Evolutionary conservation across 495 filamentous ascomycete genomes (phyloP).

Genomic region (Tuber melanosporum): DNA sequence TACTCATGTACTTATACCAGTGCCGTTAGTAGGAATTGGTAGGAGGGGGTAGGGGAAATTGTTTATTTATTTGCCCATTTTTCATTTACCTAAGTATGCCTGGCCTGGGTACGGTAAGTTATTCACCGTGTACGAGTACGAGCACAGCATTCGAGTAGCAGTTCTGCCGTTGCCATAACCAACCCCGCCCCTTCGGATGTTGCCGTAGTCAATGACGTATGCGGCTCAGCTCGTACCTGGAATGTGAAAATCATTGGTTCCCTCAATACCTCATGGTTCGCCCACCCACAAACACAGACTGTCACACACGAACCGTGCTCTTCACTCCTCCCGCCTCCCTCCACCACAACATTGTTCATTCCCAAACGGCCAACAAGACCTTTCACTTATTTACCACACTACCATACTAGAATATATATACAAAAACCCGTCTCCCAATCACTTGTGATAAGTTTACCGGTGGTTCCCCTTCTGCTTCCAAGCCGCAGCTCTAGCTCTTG

Average conservation of each 20-base stretch:
- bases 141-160: not conserved
- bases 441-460: constrained; percentile 25
- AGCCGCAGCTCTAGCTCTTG: constrained; percentile 56
- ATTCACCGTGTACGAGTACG: not conserved
- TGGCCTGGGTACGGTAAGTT: not conserved
- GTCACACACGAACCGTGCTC: not conserved
- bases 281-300: not conserved
- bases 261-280: not conserved
- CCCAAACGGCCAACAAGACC: not conserved
- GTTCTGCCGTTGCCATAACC: not conserved
- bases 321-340: not conserved
- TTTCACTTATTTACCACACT: constrained; percentile 6
- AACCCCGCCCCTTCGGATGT: not conserved
- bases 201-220: not conserved
- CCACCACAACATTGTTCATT: not conserved
- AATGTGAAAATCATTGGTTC: not conserved
- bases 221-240: not conserved
- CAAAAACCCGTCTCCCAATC: not conserved
- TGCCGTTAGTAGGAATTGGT: not conserved
- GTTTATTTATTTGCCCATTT: not conserved
- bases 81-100: not conserved
- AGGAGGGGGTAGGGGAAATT: not conserved
- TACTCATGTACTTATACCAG: not conserved
- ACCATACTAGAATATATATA: constrained; percentile 7
- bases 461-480: constrained; percentile 55